Percentiles rank a stretch among this genome's conserved stretches.
Conservation (phyloP, 441 rosid species). For the Erysimum cheiri region DNA sequence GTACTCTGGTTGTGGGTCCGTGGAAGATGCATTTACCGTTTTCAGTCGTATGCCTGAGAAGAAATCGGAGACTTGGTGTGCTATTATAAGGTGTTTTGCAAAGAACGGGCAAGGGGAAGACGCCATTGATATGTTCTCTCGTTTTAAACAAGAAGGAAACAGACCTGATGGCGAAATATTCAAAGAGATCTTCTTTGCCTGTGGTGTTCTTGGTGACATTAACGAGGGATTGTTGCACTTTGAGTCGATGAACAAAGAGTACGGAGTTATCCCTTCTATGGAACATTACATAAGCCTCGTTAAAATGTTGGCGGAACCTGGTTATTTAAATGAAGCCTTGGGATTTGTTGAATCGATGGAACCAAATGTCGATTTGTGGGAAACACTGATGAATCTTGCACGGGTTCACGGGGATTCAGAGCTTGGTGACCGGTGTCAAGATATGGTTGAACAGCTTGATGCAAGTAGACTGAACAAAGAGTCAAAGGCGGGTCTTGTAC, state of each 20-base stretch:
- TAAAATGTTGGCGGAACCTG: slow-evolving; percentile 67
- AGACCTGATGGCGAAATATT: slow-evolving; percentile 68
- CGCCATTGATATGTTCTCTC: slow-evolving; percentile 65
- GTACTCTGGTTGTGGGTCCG: slow-evolving; percentile 65
- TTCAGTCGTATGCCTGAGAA: slow-evolving; percentile 59
- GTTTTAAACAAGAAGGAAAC: slow-evolving; percentile 67
- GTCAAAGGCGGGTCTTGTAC: slow-evolving; percentile 70
- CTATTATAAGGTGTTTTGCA: slow-evolving; percentile 70
- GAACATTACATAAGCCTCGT: slow-evolving; percentile 66
- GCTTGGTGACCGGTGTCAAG: slow-evolving; percentile 79
- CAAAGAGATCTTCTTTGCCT: slow-evolving; percentile 64
- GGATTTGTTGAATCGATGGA: slow-evolving; percentile 65
- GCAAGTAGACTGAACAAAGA: slow-evolving; percentile 56
- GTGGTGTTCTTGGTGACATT: slow-evolving; percentile 65
- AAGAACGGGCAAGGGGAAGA: slow-evolving; percentile 73
- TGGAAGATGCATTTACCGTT: slow-evolving; percentile 54
- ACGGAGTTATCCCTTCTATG: slow-evolving; percentile 60
- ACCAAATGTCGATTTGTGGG: slow-evolving; percentile 69
- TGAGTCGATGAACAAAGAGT: slow-evolving; percentile 68
- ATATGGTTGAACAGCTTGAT: slow-evolving; percentile 61
- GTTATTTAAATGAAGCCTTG: slow-evolving; percentile 75
- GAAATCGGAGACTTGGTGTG: slow-evolving; percentile 66
- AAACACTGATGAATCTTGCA: slow-evolving; percentile 66
- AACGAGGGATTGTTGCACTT: slow-evolving; percentile 78
- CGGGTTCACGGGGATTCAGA: slow-evolving; percentile 74